A percentile compares a stretch with the other conserved stretches of the same genome.
phyloP scores from a whole-genome alignment of 805 yeast genomes.

The Cyberlindnera veronae region DNA sequence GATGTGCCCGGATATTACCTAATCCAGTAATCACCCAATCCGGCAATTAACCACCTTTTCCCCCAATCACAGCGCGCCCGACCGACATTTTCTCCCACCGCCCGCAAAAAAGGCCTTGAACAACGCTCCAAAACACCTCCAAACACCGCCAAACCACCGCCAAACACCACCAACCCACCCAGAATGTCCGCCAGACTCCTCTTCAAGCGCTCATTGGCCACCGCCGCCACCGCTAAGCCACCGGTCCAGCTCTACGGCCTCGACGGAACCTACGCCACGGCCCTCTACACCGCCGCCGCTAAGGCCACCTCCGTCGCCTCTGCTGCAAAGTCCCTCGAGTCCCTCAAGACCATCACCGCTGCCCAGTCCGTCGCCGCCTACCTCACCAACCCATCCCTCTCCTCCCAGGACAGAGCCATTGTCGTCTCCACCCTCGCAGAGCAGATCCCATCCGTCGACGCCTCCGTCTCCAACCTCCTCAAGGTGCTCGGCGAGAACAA shows the following conservation, averaged over 20 bases:
- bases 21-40: constrained; percentile 1
- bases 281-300: constrained; percentile 88
- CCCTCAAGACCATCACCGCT: constrained; percentile 51
- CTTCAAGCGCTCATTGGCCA: constrained; percentile 59
- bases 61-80: constrained; percentile 8
- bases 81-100: neutral
- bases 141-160: neutral
- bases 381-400: constrained; percentile 80
- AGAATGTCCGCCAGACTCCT: constrained; percentile 16
- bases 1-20: neutral
- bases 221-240: constrained; percentile 68
- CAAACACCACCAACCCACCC: constrained; percentile 2
- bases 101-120: neutral
- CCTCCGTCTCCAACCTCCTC: constrained; percentile 75
- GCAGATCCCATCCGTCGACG: constrained; percentile 50
- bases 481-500: constrained; percentile 89
- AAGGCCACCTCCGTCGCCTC: constrained; percentile 73
- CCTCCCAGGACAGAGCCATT: constrained; percentile 65
- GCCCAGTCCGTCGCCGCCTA: constrained; percentile 63
- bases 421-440: constrained; percentile 59
- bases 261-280: constrained; percentile 96
- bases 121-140: neutral
- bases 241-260: constrained; percentile 93
- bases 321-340: constrained; percentile 60
- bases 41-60: neutral